Evolutionary conservation across 2,329 filamentous ascomycete species (phyloP).

Genomic region (Neonectria neomacrospora): DNA sequence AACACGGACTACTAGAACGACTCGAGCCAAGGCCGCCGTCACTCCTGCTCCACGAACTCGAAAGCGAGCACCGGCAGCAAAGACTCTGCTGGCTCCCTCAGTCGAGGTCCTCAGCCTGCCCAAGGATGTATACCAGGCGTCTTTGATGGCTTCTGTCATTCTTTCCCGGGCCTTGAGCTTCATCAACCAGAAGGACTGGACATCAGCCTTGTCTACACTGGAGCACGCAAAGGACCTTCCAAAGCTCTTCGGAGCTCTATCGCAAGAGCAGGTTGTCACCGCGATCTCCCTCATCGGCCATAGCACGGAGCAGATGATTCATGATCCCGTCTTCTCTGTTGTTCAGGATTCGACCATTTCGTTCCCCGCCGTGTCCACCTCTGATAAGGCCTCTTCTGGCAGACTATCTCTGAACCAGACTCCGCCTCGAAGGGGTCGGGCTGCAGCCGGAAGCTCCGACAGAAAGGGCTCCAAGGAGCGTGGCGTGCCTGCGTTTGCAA

Average conservation of each 20-base stretch:
- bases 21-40: constrained; percentile 37
- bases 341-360: constrained; percentile 94
- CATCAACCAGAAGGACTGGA: constrained; percentile 65
- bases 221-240: constrained; percentile 59
- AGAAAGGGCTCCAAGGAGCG: constrained; percentile 47
- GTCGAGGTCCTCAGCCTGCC: constrained; percentile 37
- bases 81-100: constrained; percentile 37
- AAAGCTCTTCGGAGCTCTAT: constrained; percentile 52
- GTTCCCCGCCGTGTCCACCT: constrained; percentile 73
- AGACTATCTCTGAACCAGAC: constrained; percentile 51
- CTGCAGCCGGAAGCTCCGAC: constrained; percentile 32
- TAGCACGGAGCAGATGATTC: constrained; percentile 77
- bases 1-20: constrained; percentile 41
- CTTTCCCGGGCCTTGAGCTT: constrained; percentile 56
- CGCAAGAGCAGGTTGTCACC: constrained; percentile 68
- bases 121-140: constrained; percentile 51
- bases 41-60: constrained; percentile 31
- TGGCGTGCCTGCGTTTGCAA: constrained; percentile 59
- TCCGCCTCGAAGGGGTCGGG: constrained; percentile 48
- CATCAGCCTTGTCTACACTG: constrained; percentile 66
- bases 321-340: constrained; percentile 87
- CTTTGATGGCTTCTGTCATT: constrained; percentile 50
- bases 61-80: constrained; percentile 38
- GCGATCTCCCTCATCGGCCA: constrained; percentile 76
- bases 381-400: constrained; percentile 54